A percentile compares a stretch with the other conserved stretches of the same genome.
Evolutionary conservation across 495 filamentous ascomycete genomes (phyloP).

Genomic region (Hamigera avellanea): DNA sequence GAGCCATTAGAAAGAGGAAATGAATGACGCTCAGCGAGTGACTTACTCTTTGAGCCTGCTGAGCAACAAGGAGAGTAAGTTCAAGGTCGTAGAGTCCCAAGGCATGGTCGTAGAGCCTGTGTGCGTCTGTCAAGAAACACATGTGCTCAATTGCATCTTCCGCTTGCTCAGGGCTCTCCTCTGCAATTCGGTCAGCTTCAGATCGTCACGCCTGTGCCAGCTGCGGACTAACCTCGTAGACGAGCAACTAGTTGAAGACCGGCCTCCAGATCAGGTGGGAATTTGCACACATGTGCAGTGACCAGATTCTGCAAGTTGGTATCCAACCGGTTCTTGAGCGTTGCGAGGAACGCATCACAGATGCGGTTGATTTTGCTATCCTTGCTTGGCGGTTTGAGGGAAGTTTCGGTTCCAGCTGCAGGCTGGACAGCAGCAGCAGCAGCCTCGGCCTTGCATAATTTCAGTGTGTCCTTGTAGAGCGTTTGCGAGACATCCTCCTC

Average conservation of each 20-base stretch:
- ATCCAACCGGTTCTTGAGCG: constrained; percentile 48
- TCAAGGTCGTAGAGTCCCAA: constrained; percentile 87
- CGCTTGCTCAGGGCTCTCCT: constrained; percentile 51
- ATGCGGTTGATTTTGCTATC: constrained; percentile 71
- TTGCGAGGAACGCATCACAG: constrained; percentile 71
- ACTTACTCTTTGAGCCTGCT: constrained; percentile 76
- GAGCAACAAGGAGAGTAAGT: constrained; percentile 78
- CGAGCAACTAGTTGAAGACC: constrained; percentile 67
- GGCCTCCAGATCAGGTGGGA: constrained; percentile 77
- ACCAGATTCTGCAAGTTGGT: constrained; percentile 84
- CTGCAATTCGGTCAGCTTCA: constrained; percentile 19
- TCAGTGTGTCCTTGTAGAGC: constrained; percentile 79
- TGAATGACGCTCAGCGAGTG: not conserved
- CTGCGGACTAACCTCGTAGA: constrained; percentile 41
- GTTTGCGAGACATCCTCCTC: constrained; percentile 91
- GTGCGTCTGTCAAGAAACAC: constrained; percentile 89
- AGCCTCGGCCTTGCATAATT: constrained; percentile 20
- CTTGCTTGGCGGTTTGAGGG: constrained; percentile 10
- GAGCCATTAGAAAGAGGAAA: constrained; percentile 3
- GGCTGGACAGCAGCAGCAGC: constrained; percentile 7
- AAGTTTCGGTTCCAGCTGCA: not conserved
- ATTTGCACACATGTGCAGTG: constrained; percentile 89
- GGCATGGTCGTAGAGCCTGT: constrained; percentile 83
- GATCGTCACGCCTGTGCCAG: too few species aligned
- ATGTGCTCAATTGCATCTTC: constrained; percentile 90